Evolutionary conservation across 768 basidiomycete genomes (phyloP).

Genomic region (Boletus insuetus): DNA sequence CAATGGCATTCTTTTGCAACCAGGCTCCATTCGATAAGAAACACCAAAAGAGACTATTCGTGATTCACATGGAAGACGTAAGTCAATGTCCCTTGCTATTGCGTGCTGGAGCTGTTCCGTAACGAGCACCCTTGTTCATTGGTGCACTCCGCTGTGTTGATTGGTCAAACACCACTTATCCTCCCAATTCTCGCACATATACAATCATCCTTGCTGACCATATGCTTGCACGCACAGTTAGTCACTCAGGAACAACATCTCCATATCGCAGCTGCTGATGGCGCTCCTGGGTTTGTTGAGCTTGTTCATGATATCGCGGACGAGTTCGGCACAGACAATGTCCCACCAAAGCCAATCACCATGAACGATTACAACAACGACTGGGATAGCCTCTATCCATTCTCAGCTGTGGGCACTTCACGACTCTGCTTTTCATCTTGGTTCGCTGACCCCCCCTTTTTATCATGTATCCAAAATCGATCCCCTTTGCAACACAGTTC

Average conservation of each 20-base stretch:
- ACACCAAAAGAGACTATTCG: constrained; percentile 87
- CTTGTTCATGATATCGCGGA: constrained; percentile 61
- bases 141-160: not conserved
- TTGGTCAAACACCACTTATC: not conserved
- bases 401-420: constrained; percentile 55
- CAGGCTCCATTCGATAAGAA: constrained; percentile 69
- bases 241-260: constrained; percentile 69
- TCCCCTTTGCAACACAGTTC: constrained; percentile 47
- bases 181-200: not conserved
- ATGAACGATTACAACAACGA: constrained; percentile 81
- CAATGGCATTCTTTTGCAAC: constrained; percentile 60
- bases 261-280: constrained; percentile 81
- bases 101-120: not conserved
- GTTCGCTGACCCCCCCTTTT: not conserved
- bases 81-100: constrained; percentile 20
- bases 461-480: not conserved
- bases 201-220: not conserved
- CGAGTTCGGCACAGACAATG: constrained; percentile 51
- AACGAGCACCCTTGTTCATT: not conserved
- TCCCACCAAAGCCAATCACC: constrained; percentile 42
- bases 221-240: constrained; percentile 42
- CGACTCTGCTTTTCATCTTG: not conserved
- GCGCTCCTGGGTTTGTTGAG: constrained; percentile 68
- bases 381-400: constrained; percentile 86
- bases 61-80: constrained; percentile 86